These are phyloP conservation scores for Pyrrhoderma noxium DNA, from an alignment of 1,284 basidiomycete species.

Conservation along the genomic window DNA sequence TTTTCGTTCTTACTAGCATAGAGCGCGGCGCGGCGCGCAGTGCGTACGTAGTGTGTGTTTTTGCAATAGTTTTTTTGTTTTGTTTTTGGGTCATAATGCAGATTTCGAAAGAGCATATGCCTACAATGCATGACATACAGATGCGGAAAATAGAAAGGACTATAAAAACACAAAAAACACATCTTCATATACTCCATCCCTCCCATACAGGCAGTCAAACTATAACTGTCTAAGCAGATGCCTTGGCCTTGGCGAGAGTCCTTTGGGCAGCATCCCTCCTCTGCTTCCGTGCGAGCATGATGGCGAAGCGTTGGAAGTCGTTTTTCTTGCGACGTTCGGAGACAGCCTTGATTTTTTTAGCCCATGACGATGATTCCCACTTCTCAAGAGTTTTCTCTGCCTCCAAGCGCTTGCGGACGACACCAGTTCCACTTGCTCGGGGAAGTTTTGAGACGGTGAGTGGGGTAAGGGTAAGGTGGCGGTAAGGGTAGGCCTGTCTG, in stretches of 20 bases:
- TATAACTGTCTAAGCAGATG: too few species aligned
- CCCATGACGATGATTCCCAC: slow-evolving; percentile 87
- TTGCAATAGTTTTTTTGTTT: too few species aligned
- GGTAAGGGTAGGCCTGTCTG: slow-evolving; percentile 89
- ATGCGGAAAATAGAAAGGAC: neutral
- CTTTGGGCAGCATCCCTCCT: slow-evolving; percentile 67
- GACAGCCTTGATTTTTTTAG: slow-evolving; percentile 79
- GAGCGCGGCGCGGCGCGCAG: too few species aligned
- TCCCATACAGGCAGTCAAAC: neutral
- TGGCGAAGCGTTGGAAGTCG: slow-evolving; percentile 87
- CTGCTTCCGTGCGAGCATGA: slow-evolving; percentile 73
- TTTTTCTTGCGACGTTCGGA: slow-evolving; percentile 72
- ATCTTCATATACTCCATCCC: neutral
- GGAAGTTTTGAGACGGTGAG: slow-evolving; percentile 81
- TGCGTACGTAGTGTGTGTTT: too few species aligned
- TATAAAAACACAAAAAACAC: neutral
- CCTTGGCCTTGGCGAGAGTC: slow-evolving; percentile 36
- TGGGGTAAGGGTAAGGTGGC: slow-evolving; percentile 88
- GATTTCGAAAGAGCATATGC: neutral
- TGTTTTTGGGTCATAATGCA: neutral
- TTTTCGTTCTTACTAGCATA: too few species aligned
- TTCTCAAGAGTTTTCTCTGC: slow-evolving; percentile 69
- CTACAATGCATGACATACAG: neutral
- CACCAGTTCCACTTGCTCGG: slow-evolving; percentile 78
- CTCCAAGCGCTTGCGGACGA: slow-evolving; percentile 84